Evolutionary conservation across 176 grass and related monocot species (phyloP).

Genomic region (Oryza brachyantha): DNA sequence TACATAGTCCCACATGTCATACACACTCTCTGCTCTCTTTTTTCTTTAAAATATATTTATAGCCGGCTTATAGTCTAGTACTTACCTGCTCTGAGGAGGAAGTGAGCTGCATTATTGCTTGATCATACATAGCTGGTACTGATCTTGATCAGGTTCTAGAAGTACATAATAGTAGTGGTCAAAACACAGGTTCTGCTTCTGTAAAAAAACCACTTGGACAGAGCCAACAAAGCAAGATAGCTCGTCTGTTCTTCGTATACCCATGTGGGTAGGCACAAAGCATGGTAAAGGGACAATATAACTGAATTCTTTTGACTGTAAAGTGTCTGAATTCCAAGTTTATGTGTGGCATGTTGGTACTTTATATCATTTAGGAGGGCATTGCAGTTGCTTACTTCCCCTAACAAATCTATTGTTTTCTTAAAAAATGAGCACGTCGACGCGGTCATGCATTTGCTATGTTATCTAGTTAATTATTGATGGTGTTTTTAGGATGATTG

Average conservation of each 20-base stretch:
- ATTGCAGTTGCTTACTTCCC: not conserved
- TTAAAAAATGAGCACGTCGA: not conserved
- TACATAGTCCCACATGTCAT: no score
- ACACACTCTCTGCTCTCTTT: no score
- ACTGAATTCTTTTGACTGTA: not conserved
- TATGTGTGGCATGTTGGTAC: not conserved
- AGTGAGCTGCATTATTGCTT: not conserved
- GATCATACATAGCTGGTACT: not conserved
- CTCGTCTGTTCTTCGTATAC: not conserved
- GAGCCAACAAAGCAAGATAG: not conserved
- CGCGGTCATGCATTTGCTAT: not conserved
- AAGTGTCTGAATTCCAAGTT: not conserved
- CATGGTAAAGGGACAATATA: not conserved
- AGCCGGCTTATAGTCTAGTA: no score
- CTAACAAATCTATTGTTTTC: not conserved
- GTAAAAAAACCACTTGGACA: not conserved
- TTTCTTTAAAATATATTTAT: no score
- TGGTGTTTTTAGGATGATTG: not conserved
- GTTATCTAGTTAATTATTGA: no score
- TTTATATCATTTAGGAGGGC: not conserved
- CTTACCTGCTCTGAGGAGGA: not conserved
- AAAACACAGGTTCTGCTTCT: not conserved
- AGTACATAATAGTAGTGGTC: not conserved
- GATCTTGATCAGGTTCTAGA: not conserved
- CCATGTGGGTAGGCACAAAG: not conserved